phyloP scores from a whole-genome alignment of 23 red algal genomes.

The Pyropia haitanensis region DNA sequence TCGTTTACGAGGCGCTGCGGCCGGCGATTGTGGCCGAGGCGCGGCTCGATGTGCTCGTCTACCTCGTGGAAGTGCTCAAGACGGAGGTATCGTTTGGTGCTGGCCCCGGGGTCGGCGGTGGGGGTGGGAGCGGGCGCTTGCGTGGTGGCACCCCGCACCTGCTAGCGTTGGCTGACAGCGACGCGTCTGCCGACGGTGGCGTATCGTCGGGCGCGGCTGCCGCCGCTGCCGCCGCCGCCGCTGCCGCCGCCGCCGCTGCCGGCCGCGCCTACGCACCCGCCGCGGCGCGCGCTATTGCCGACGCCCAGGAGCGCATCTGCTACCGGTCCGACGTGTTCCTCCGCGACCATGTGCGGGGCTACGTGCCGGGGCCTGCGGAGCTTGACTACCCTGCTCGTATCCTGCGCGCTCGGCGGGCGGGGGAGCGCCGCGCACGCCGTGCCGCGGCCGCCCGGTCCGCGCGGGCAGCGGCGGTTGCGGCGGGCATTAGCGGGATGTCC shows the following conservation, averaged over 20 bases:
- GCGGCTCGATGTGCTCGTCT: slow-evolving; percentile 71
- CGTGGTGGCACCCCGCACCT: no score
- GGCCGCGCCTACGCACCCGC: slow-evolving; percentile 40
- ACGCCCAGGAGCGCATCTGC: slow-evolving; percentile 84
- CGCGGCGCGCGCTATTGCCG: slow-evolving; percentile 50
- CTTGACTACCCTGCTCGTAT: slow-evolving; percentile 54
- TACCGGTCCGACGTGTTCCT: slow-evolving; percentile 78
- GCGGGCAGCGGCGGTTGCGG: no score
- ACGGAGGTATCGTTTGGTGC: slow-evolving; percentile 33
- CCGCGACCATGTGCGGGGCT: slow-evolving; percentile 63
- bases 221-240: no score
- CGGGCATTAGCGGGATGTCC: no score
- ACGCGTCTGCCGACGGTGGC: slow-evolving; percentile 34
- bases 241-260: not conserved
- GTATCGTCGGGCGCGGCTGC: no score
- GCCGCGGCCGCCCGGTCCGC: no score
- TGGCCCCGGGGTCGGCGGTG: no score
- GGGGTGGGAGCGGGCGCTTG: no score
- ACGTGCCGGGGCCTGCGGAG: slow-evolving; percentile 43
- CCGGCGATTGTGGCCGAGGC: slow-evolving; percentile 61
- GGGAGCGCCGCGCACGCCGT: no score
- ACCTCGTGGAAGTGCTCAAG: slow-evolving; percentile 64
- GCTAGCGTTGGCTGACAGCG: slow-evolving; percentile 14
- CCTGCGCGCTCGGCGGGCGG: slow-evolving; percentile 1
- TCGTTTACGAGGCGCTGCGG: slow-evolving; percentile 50